Evolutionary conservation across 208 protist genomes (phyloP), one percentile per base, ranked within the genome.

Genomic region (Leishmania major): DNA sequence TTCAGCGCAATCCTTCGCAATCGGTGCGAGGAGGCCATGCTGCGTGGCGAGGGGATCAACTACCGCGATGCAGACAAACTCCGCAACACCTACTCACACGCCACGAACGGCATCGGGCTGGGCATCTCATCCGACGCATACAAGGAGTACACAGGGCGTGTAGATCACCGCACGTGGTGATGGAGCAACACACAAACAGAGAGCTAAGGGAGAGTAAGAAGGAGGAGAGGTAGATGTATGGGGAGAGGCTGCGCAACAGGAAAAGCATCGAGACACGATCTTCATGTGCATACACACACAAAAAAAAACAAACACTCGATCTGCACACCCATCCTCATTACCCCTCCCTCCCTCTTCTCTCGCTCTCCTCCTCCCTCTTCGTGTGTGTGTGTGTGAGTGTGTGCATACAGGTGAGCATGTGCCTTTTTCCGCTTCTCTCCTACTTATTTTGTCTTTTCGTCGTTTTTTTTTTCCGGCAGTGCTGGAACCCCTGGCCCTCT

Each of bases 111-210:
- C 59, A 94, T 96, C 74, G 93, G 93, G 7, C 79, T 96, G 15
- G 93, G 81, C 70, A 96, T 96, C 55, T 91, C 91, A 5, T 87
- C 93, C 0, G 93, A 96, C 76, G 86, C 93, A 7, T 96, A 93
- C 83, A 94, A 96, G 80, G 88, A 89, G 78, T 82, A 84, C 81
- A 91, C 78, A 66, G 80, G 87, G 0, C 45, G 55, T 43, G 87
- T 82, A 60, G 84, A 83, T 82, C 87, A 84, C 77, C 85, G 81
- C 67, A 87, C 72, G 62, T 91, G 84, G 83, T 89, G 66, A 70
- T 43, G 60, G 19, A 60, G 28, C 13, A 31, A 4, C 70, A 55
- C 45, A 13, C 37, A 53, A 10, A 75, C 64, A 80, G 15, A 35
- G 45, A 49, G n/a, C 8, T 10, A 40, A 40, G 25, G 76, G 37